Percentiles rank a stretch among this genome's conserved stretches.
Evolutionary conservation across 306 rosid genomes (phyloP).

Genomic region (Ceratonia siliqua): DNA sequence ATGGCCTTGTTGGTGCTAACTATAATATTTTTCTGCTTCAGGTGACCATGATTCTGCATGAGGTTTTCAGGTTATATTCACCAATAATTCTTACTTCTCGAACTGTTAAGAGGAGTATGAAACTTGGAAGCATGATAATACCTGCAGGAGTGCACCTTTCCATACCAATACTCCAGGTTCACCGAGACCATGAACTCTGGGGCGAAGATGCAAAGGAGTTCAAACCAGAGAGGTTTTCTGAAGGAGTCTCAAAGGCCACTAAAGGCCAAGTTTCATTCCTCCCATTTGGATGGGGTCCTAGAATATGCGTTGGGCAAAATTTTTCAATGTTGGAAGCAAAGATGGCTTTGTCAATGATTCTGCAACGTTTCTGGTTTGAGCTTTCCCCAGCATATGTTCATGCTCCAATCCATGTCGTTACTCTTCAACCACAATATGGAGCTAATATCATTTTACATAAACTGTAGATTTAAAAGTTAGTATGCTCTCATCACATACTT

Average conservation of each 20-base stretch:
- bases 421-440: too few species aligned
- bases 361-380: slow-evolving; percentile 44
- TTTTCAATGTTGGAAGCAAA: slow-evolving; percentile 43
- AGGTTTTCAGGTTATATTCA: slow-evolving; percentile 59
- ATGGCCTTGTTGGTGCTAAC: not conserved
- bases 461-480: too few species aligned
- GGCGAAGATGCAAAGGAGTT: slow-evolving; percentile 57
- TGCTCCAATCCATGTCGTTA: too few species aligned
- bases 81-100: not conserved
- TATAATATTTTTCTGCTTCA: slow-evolving; percentile 14
- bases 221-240: slow-evolving; percentile 58
- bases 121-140: slow-evolving; percentile 39
- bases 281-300: slow-evolving; percentile 64
- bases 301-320: slow-evolving; percentile 59
- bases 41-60: slow-evolving; percentile 52
- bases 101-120: slow-evolving; percentile 13
- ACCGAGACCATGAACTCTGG: slow-evolving; percentile 48
- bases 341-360: slow-evolving; percentile 35
- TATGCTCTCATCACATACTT: too few species aligned
- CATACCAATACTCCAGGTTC: slow-evolving; percentile 39
- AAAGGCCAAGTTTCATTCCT: slow-evolving; percentile 37
- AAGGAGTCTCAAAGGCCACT: slow-evolving; percentile 52
- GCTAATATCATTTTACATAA: too few species aligned
- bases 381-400: slow-evolving; percentile 42
- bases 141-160: slow-evolving; percentile 42